Conservation (phyloP, 2,329 filamentous ascomycete species). For the Monosporascus sp. region DNA sequence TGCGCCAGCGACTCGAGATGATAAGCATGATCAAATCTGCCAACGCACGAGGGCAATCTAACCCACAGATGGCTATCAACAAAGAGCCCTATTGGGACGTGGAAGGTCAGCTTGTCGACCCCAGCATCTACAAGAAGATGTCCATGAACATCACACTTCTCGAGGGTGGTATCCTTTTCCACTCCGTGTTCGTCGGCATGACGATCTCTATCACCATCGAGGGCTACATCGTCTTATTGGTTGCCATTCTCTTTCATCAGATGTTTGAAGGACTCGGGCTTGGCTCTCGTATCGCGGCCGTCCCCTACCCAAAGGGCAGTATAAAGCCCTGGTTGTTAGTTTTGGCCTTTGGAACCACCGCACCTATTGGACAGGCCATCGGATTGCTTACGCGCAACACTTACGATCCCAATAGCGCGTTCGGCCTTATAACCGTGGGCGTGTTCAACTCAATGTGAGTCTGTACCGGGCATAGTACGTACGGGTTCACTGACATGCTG, state of each 20-base stretch:
- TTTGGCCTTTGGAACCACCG: constrained; percentile 57
- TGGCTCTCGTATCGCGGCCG: constrained; percentile 63
- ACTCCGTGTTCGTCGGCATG: constrained; percentile 72
- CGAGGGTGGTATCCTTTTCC: constrained; percentile 73
- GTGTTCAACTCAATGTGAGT: constrained; percentile 59
- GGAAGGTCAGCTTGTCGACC: constrained; percentile 39
- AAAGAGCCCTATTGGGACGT: constrained; percentile 36
- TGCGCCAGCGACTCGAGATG: constrained; percentile 55
- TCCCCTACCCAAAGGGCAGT: constrained; percentile 53
- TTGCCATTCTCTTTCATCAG: constrained; percentile 68
- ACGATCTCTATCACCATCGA: constrained; percentile 65
- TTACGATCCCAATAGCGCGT: constrained; percentile 59
- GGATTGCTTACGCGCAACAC: constrained; percentile 50
- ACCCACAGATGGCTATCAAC: constrained; percentile 22
- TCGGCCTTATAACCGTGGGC: constrained; percentile 59
- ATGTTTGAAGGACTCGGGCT: constrained; percentile 65
- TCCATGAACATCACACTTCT: constrained; percentile 69
- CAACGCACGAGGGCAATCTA: constrained; percentile 15
- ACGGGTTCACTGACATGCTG: not conserved
- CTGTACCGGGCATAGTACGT: too few species aligned
- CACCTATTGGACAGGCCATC: constrained; percentile 60
- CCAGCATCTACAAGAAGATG: constrained; percentile 51
- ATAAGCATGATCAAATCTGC: constrained; percentile 44
- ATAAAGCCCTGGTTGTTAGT: constrained; percentile 56
- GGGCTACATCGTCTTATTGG: constrained; percentile 59